Conservation (phyloP, 2,329 filamentous ascomycete genomes). For the Fulvia fulva region DNA sequence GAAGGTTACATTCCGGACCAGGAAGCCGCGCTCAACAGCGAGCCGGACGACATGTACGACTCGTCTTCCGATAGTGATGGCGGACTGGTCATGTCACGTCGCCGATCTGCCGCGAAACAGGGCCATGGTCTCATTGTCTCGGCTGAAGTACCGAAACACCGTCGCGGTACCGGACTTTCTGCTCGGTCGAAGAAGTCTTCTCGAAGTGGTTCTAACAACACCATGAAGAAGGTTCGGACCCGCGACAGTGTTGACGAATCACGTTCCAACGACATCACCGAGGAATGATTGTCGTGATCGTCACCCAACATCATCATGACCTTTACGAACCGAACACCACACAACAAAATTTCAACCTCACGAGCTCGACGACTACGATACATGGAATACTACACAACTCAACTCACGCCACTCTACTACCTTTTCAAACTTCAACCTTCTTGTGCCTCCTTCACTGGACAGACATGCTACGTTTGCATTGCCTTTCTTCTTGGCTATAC, state of each 20-base stretch:
- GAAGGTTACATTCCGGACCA: constrained; percentile 33
- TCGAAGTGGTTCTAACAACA: constrained; percentile 48
- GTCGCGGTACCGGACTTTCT: constrained; percentile 31
- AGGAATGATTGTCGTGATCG: constrained; percentile 18
- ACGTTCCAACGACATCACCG: constrained; percentile 20
- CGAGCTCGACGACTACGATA: background rate
- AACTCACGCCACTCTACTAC: background rate
- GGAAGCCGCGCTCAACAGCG: constrained; percentile 38
- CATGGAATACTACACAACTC: background rate
- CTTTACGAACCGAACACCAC: background rate
- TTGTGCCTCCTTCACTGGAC: background rate
- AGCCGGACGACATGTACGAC: constrained; percentile 39
- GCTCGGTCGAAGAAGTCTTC: constrained; percentile 38
- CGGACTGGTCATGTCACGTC: constrained; percentile 37
- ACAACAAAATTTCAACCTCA: background rate
- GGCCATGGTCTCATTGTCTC: constrained; percentile 10
- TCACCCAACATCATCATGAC: background rate
- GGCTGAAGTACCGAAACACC: constrained; percentile 16
- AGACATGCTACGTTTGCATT: background rate
- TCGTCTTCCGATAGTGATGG: constrained; percentile 37
- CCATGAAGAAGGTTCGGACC: constrained; percentile 47
- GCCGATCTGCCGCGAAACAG: constrained; percentile 25
- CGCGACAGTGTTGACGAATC: constrained; percentile 26
- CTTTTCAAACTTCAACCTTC: background rate
- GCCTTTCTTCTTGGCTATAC: background rate